phyloP scores from a whole-genome alignment of 192 early-diverging fungal genomes.

The Mortierella alpina region DNA sequence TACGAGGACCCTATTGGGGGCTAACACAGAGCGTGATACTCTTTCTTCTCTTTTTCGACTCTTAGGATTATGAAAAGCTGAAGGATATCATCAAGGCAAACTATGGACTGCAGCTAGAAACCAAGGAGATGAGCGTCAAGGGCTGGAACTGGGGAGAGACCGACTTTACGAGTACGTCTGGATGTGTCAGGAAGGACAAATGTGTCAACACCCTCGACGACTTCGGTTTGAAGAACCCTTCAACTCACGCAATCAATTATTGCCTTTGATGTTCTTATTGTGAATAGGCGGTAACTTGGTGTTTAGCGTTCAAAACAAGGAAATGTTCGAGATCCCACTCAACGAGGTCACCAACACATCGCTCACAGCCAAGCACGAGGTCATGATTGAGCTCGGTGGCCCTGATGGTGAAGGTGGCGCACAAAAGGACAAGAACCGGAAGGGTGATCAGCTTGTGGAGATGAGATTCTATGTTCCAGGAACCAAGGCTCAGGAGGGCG shows the following conservation, averaged over 20 bases:
- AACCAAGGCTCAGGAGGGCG: slow-evolving; percentile 63
- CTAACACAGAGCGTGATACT: neutral
- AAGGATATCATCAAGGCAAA: slow-evolving; percentile 73
- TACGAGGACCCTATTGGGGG: too few relatives aligned
- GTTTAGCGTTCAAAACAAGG: slow-evolving; percentile 86
- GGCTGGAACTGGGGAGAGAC: slow-evolving; percentile 98
- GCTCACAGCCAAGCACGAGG: slow-evolving; percentile 89
- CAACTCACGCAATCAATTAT: too few relatives aligned
- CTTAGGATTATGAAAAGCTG: slow-evolving; percentile 87
- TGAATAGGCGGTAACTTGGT: slow-evolving; percentile 65
- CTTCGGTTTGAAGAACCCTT: neutral
- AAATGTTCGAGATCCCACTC: slow-evolving; percentile 93
- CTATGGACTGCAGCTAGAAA: slow-evolving; percentile 82
- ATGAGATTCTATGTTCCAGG: slow-evolving; percentile 95
- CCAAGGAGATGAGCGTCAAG: slow-evolving; percentile 85
- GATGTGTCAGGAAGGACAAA: neutral
- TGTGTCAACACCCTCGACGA: neutral
- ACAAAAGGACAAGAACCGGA: slow-evolving; percentile 61
- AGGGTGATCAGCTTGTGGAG: slow-evolving; percentile 87
- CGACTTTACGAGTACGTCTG: slow-evolving; percentile 77
- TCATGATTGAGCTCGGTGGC: slow-evolving; percentile 87
- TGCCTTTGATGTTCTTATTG: neutral
- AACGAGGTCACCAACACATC: slow-evolving; percentile 88
- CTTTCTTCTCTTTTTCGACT: neutral
- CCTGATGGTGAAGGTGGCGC: slow-evolving; percentile 63